phyloP scores from a whole-genome alignment of 2,329 filamentous ascomycete species.

The Ceratocystis cubensis region DNA sequence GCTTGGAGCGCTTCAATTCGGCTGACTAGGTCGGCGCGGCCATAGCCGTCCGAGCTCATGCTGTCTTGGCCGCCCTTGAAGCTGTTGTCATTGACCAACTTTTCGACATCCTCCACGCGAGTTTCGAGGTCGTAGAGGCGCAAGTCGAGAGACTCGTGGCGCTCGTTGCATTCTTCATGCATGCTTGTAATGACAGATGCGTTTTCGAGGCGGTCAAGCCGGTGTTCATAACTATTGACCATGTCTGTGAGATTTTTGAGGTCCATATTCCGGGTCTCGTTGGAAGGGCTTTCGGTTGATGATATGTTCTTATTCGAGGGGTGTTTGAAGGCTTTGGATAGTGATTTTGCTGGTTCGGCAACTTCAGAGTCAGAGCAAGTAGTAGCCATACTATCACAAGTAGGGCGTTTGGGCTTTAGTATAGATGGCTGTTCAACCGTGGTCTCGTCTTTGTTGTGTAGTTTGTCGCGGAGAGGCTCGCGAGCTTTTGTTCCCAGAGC shows the following conservation, averaged over 20 bases:
- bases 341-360: conserved; percentile 2
- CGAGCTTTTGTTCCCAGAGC: conserved; percentile 28
- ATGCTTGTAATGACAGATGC: conserved; percentile 49
- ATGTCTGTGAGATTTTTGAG: conserved; percentile 38
- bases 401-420: not conserved
- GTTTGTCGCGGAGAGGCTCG: conserved; percentile 28
- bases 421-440: not conserved
- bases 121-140: conserved; percentile 58
- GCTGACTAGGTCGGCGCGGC: conserved; percentile 36
- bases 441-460: not conserved
- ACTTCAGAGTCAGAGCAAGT: conserved; percentile 22
- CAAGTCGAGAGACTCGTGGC: conserved; percentile 53
- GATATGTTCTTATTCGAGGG: not conserved
- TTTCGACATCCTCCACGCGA: conserved; percentile 46
- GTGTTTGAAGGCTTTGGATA: not conserved
- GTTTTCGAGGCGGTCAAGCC: conserved; percentile 57
- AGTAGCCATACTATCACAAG: conserved; percentile 21
- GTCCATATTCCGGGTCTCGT: conserved; percentile 26
- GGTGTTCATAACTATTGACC: conserved; percentile 49
- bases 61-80: conserved; percentile 30
- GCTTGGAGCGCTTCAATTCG: conserved; percentile 40
- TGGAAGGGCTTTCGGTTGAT: not conserved
- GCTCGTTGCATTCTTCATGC: conserved; percentile 58
- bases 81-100: conserved; percentile 31
- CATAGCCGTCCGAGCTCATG: conserved; percentile 33